Evolutionary conservation across 495 filamentous ascomycete genomes (phyloP), one percentile per base, ranked within the genome.

Genomic region (Pyrenopolyporus hunteri): DNA sequence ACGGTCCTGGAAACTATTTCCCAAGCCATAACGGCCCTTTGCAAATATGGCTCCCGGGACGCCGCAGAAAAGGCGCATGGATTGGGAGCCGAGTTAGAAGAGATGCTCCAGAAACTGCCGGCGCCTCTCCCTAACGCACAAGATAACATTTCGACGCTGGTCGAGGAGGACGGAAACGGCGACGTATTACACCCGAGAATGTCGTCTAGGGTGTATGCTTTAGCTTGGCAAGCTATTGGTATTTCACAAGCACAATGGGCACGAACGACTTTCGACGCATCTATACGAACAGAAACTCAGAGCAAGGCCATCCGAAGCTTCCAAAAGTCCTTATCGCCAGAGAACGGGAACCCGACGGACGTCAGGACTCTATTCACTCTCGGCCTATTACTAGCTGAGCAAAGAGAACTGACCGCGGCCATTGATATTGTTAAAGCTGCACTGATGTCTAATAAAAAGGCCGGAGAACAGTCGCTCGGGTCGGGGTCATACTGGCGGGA

Each of bases 181-280:
- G 70, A 74, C 42, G 75, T 69, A 58, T 64, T 76, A 37, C 72
- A 77, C 19, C 63, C 71, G 13, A 68, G 66, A 11, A 73, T 91
- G 4, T 70, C 83, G 28, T 76, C 80, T 1, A 66, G 73, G 1
- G 78, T 84, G 10, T 66, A 93, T 25, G 87, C 89, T 4, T 69
- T 82, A 33, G 83, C 90, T 6, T 93, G 92, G 79, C 81, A 89
- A 57, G 90, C 88, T 8, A 83, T 97, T 60, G 94, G 93, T 19
- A 81, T 93, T 58, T 86, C 88, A 23, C 85, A 92, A 58, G 90
- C 92, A 0, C 85, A 89, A 53, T 97, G 92, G 91, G 90, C 93
- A 36, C 82, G 85, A 11, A 81, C 87, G 71, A 97, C 92, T 4
- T 86, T 84, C 39, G 81, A 93, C 42, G 85, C 87, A 9, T 81